Base-by-base conservation (phyloP, 2,329 filamentous ascomycete genomes). In the Aspergillus caelatus region DNA sequence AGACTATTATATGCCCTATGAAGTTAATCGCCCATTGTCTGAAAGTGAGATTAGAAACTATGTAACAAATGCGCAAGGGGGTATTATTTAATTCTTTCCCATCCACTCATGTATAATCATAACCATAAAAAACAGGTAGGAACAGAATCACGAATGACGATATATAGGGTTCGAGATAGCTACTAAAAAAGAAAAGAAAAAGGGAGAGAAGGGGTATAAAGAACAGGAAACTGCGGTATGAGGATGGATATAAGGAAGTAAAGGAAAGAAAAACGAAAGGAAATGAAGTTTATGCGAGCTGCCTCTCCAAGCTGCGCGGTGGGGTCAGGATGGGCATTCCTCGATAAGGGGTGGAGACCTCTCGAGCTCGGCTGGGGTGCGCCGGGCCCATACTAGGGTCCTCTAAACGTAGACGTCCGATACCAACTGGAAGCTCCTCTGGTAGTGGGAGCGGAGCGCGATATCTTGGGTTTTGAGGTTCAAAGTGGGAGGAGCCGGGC, bases 271-370 rank as follows among this genome's bases (percentile, higher is more conserved):
- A 36, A 41, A 19, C 39, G 19, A 41, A 2, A 53, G 23, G 34
- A n/a, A 60, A 63, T 30, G 30, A 36, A n/a, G 19, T 16, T 74
- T 69, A 79, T 16, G 77, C 78, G 59, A 79, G 70, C 57, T 77
- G 77, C 57, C 76, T 73, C 64, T 79, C 78, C 56, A 79, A 63
- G 65, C 75, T 76, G n/a, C 77, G 65, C 7, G 77, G 68, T 28
- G 70, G 73, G 7, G 71, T 70, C 56, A 77, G 67, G n/a, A 76
- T 66, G 4, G 72, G 69, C 61, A 73, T 68, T 23, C 62, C 61
- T 16, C 68, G 67, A 65, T 74, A 76, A 14, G 73, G 67, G 10
- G 70, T 62, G 4, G 69, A 70, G 26, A 67, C 71, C 57, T 71
- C 70, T 61, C 66, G 64, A 16, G 65, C 66, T 34, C 67, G 68